Evolutionary conservation across 2,329 filamentous ascomycete genomes (phyloP).

Genomic region (Alternaria hordeiaustralica): DNA sequence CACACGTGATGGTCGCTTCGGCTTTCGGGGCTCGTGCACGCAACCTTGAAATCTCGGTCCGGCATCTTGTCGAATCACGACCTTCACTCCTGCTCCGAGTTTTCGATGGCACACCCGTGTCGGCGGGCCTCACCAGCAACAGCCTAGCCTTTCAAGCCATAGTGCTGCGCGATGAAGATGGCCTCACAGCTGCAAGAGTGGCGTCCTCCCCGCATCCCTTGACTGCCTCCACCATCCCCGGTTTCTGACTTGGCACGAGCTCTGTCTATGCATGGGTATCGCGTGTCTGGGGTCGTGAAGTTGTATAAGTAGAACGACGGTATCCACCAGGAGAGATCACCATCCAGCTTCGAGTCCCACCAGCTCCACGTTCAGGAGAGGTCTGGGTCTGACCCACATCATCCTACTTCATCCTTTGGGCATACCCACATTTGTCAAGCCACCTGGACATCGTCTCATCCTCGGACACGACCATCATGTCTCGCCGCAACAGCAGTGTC

Average conservation of each 20-base stretch:
- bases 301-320: conserved; percentile 30
- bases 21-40: background rate
- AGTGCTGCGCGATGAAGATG: conserved; percentile 3
- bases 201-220: conserved; percentile 35
- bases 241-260: conserved; percentile 22
- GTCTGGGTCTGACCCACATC: conserved; percentile 17
- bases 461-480: conserved; percentile 29
- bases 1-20: conserved; percentile 3
- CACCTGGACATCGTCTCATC: background rate
- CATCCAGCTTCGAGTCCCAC: conserved; percentile 15
- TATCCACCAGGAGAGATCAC: conserved; percentile 21
- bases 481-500: conserved; percentile 42
- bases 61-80: conserved; percentile 17
- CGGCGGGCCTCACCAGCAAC: conserved; percentile 27
- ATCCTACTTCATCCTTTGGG: background rate
- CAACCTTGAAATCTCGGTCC: conserved; percentile 16
- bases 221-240: conserved; percentile 26
- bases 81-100: background rate
- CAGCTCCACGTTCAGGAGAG: conserved; percentile 23
- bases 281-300: conserved; percentile 13
- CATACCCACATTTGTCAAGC: background rate
- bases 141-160: conserved; percentile 15
- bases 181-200: conserved; percentile 16
- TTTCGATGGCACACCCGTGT: conserved; percentile 9
- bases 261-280: conserved; percentile 14